A percentile compares a stretch with the other conserved stretches of the same genome.
These are phyloP conservation scores for Delonix regia DNA, from an alignment of 306 rosid species.

Conservation along the genomic window DNA sequence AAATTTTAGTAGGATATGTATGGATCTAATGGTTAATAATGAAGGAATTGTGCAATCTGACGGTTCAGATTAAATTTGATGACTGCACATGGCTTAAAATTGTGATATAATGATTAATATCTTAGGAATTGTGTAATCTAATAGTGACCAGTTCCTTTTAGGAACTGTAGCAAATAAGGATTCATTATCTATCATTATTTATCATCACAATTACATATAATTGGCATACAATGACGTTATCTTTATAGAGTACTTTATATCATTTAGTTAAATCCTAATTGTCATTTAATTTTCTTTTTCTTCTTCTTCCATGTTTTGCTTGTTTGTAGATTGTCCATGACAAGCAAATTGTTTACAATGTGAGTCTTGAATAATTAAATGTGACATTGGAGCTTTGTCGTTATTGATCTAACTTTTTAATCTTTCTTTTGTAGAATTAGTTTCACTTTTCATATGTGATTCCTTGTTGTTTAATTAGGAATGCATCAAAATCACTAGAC, in stretches of 20 bases:
- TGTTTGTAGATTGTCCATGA: slow-evolving; percentile 53
- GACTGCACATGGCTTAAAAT: too few relatives aligned
- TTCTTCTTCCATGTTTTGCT: slow-evolving; percentile 16
- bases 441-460: slow-evolving; percentile 21
- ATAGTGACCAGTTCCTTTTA: too few relatives aligned
- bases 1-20: too few relatives aligned
- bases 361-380: slow-evolving; percentile 45
- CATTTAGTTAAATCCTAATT: neutral
- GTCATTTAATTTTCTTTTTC: neutral
- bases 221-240: slow-evolving; percentile 4
- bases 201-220: neutral
- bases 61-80: too few relatives aligned
- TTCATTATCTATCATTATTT: too few relatives aligned
- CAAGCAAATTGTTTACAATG: slow-evolving; percentile 54
- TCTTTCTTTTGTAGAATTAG: neutral
- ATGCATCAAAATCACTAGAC: slow-evolving; percentile 55
- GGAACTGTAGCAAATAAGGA: too few relatives aligned
- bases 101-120: too few relatives aligned
- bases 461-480: slow-evolving; percentile 57
- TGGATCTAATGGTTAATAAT: too few relatives aligned
- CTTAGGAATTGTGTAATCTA: too few relatives aligned
- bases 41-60: too few relatives aligned
- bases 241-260: slow-evolving; percentile 2
- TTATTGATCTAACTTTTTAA: slow-evolving; percentile 20
- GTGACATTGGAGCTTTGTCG: neutral